These are phyloP conservation scores for Arthrobotrys entomopaga DNA, from an alignment of 2,329 filamentous ascomycete genomes.

Conservation along the genomic window DNA sequence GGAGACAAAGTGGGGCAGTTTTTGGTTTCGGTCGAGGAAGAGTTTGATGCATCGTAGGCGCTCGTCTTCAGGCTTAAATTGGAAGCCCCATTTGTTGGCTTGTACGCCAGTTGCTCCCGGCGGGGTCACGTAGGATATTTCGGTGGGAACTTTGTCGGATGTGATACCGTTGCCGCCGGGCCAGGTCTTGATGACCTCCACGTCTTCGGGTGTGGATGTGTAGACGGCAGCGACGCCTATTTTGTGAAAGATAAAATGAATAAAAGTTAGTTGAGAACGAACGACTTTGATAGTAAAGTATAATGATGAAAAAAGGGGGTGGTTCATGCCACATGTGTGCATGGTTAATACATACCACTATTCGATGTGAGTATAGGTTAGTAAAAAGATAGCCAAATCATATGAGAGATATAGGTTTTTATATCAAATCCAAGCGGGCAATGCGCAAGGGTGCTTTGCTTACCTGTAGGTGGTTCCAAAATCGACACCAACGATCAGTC, in stretches of 20 bases:
- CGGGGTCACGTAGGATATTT: slow-evolving; percentile 69
- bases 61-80: slow-evolving; percentile 80
- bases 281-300: neutral
- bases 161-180: slow-evolving; percentile 84
- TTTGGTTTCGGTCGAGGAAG: slow-evolving; percentile 82
- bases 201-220: slow-evolving; percentile 78
- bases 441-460: neutral
- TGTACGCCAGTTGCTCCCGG: slow-evolving; percentile 29
- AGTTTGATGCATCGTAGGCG: slow-evolving; percentile 84
- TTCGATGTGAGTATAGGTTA: neutral
- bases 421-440: neutral
- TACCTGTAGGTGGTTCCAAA: slow-evolving; percentile 68
- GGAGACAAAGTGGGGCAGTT: slow-evolving; percentile 82
- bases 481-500: slow-evolving; percentile 67
- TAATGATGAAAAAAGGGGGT: too few relatives aligned
- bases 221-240: slow-evolving; percentile 76
- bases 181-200: slow-evolving; percentile 87
- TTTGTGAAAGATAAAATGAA: neutral
- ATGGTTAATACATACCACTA: slow-evolving; percentile 37
- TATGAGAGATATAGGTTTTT: neutral
- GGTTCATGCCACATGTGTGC: neutral
- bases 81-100: slow-evolving; percentile 78
- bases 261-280: slow-evolving; percentile 26
- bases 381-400: too few relatives aligned
- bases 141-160: slow-evolving; percentile 86